A percentile compares a stretch with the other conserved stretches of the same genome.
These are phyloP conservation scores for Penstemon newberryi DNA, from an alignment of 257 asterid species.

Conservation along the genomic window DNA sequence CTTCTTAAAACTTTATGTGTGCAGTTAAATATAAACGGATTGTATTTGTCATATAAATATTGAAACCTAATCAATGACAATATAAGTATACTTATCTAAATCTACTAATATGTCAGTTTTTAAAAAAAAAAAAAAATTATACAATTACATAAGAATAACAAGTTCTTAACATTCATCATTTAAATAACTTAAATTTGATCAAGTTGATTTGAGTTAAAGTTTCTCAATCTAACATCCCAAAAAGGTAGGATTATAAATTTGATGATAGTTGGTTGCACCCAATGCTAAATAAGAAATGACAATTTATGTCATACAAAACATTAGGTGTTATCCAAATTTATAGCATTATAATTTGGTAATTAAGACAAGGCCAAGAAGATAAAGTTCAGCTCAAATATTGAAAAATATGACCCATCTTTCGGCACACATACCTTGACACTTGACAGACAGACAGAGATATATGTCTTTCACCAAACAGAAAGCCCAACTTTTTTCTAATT, in stretches of 20 bases:
- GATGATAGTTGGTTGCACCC: conserved; percentile 16
- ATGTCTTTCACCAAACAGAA: conserved; percentile 32
- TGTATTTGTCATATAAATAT: too few relatives aligned
- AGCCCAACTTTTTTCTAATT: conserved; percentile 17
- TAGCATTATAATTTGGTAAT: conserved; percentile 19
- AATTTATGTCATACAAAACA: conserved; percentile 1
- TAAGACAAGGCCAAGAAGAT: conserved; percentile 37
- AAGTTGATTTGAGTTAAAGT: too few relatives aligned
- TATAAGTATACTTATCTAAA: too few relatives aligned
- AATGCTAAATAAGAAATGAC: conserved; percentile 11
- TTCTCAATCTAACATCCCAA: too few relatives aligned
- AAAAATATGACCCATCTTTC: conserved; percentile 30
- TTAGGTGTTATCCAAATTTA: not conserved
- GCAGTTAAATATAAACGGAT: too few relatives aligned
- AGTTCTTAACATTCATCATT: too few relatives aligned
- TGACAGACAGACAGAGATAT: conserved; percentile 4
- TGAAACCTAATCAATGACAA: too few relatives aligned
- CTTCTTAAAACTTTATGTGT: too few relatives aligned
- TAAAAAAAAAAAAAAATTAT: too few relatives aligned
- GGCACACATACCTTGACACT: conserved; percentile 10
- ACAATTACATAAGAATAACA: too few relatives aligned
- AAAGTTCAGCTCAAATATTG: conserved; percentile 27
- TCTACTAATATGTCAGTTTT: too few relatives aligned
- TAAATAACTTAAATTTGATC: too few relatives aligned
- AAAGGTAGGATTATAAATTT: not conserved